Conservation (phyloP, 768 basidiomycete species). For the Cyclocybe cylindracea region DNA sequence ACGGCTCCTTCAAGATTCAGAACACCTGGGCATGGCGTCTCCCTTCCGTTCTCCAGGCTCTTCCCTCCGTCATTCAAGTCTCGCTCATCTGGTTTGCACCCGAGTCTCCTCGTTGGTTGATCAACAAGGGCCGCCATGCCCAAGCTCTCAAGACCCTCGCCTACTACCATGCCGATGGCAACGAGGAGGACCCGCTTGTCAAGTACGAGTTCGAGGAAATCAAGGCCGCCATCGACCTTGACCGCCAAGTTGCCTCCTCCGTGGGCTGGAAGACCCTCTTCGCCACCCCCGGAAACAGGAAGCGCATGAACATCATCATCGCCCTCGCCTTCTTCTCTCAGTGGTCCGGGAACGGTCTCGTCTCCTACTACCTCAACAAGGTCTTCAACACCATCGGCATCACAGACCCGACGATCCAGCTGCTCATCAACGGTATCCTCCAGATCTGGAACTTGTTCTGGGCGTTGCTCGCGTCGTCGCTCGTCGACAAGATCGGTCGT, state of each 20-base stretch:
- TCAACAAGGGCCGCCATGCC: constrained; percentile 71
- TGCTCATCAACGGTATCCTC: constrained; percentile 84
- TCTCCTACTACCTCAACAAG: constrained; percentile 79
- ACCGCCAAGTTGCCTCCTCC: constrained; percentile 57
- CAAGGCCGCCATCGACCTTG: constrained; percentile 72
- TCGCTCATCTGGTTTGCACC: constrained; percentile 67
- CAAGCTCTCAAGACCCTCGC: constrained; percentile 73
- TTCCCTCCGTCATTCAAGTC: constrained; percentile 71
- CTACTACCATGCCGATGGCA: constrained; percentile 82
- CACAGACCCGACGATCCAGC: constrained; percentile 58
- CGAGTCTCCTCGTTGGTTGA: constrained; percentile 84
- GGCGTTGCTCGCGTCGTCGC: constrained; percentile 30
- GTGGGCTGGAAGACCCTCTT: constrained; percentile 74
- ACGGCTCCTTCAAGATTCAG: constrained; percentile 72
- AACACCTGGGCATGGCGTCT: constrained; percentile 83
- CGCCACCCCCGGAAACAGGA: constrained; percentile 67
- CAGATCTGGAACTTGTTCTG: constrained; percentile 75
- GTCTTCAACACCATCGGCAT: constrained; percentile 73
- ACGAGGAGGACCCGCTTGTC: constrained; percentile 66
- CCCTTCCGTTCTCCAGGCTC: constrained; percentile 70
- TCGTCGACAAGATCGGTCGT: constrained; percentile 67
- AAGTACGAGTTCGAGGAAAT: constrained; percentile 81
- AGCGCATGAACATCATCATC: constrained; percentile 75
- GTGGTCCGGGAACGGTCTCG: constrained; percentile 85
- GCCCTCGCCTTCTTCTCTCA: constrained; percentile 84